A percentile compares a stretch with the other conserved stretches of the same genome.
Conservation (phyloP, 1,284 basidiomycete species). For the Sphagnurus paluster region DNA sequence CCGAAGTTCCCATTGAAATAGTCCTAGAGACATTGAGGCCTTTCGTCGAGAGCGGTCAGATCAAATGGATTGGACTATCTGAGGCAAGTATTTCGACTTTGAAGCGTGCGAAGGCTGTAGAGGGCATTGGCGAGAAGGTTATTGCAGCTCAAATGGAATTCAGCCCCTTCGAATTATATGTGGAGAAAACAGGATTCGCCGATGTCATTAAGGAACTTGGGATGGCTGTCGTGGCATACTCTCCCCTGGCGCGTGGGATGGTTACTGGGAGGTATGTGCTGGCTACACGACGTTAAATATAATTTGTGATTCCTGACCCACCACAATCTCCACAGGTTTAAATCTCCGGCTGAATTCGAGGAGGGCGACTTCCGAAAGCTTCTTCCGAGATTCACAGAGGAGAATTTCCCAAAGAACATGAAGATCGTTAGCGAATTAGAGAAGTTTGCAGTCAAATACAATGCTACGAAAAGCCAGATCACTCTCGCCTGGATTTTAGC, state of each 20-base stretch:
- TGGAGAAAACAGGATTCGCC: slow-evolving; percentile 22
- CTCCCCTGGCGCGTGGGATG: slow-evolving; percentile 25
- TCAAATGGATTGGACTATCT: slow-evolving; percentile 41
- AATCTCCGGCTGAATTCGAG: slow-evolving; percentile 11
- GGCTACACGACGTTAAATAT: too few species aligned
- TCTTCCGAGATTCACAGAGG: slow-evolving; percentile 31
- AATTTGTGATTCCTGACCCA: too few species aligned
- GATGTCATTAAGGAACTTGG: slow-evolving; percentile 21
- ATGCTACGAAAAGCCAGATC: slow-evolving; percentile 48
- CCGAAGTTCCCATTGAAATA: slow-evolving; percentile 41
- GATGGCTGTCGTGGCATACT: slow-evolving; percentile 24
- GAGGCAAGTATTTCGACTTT: slow-evolving; percentile 46
- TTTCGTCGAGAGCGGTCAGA: slow-evolving; percentile 36
- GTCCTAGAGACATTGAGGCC: slow-evolving; percentile 38
- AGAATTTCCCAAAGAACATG: slow-evolving; percentile 47
- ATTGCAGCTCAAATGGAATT: slow-evolving; percentile 45
- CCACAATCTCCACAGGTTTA: background rate
- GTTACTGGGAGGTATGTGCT: too few species aligned
- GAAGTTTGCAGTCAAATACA: slow-evolving; percentile 30
- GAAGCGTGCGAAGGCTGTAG: slow-evolving; percentile 36
- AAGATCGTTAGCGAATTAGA: slow-evolving; percentile 37
- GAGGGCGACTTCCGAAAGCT: slow-evolving; percentile 11
- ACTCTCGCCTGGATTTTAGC: slow-evolving; percentile 46
- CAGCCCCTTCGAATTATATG: slow-evolving; percentile 34
- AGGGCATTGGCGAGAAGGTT: slow-evolving; percentile 32